phyloP scores from a whole-genome alignment of 768 basidiomycete genomes.

The Phaeotremella skinneri region DNA sequence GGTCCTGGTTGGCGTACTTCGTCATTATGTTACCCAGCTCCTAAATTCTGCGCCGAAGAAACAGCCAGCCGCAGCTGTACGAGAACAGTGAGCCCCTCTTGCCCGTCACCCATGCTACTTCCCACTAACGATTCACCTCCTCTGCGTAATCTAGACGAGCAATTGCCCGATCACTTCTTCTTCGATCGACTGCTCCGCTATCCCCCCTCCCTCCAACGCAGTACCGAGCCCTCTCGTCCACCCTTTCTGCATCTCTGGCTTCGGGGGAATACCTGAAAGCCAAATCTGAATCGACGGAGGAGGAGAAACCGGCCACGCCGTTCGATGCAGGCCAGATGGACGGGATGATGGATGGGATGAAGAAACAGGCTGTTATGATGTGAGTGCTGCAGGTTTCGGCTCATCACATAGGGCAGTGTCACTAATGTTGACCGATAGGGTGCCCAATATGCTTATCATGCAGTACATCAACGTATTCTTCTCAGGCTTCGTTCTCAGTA shows the following conservation, averaged over 20 bases:
- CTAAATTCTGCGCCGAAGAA: conserved; percentile 83
- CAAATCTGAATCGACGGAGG: conserved; percentile 62
- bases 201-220: conserved; percentile 64
- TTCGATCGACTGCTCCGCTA: conserved; percentile 73
- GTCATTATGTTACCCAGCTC: conserved; percentile 86
- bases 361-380: conserved; percentile 99
- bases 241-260: conserved; percentile 41
- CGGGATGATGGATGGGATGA: conserved; percentile 97
- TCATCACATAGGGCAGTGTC: background rate
- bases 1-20: conserved; percentile 87
- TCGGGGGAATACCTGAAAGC: conserved; percentile 81
- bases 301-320: conserved; percentile 68
- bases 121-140: background rate
- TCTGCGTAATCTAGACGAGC: conserved; percentile 42
- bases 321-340: conserved; percentile 94
- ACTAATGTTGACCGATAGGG: conserved; percentile 32
- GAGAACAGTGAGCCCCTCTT: conserved; percentile 75
- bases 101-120: background rate
- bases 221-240: conserved; percentile 48
- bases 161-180: conserved; percentile 74
- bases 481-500: conserved; percentile 95
- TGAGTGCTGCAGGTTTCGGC: conserved; percentile 52
- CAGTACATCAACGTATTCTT: conserved; percentile 99
- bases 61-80: conserved; percentile 68
- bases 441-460: conserved; percentile 88